Conservation (phyloP, 106 monocot genomes). For the Cymbidium sinense region DNA sequence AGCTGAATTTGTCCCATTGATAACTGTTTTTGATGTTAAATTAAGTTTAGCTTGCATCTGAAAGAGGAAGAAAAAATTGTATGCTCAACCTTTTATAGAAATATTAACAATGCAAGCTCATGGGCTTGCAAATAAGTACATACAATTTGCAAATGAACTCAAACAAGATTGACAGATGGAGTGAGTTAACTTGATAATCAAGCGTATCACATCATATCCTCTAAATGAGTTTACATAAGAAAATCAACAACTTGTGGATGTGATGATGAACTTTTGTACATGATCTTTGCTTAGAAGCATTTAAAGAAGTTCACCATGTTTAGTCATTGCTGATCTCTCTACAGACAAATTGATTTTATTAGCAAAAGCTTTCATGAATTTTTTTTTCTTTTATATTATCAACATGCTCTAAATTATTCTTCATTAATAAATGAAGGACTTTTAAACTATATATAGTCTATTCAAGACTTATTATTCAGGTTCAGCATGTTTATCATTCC, state of each 20-base stretch:
- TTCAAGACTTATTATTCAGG: neutral
- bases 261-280: neutral
- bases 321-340: neutral
- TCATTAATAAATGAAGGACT: no score
- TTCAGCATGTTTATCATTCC: neutral
- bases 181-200: neutral
- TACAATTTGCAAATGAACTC: neutral
- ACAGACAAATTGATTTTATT: neutral
- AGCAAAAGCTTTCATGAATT: neutral
- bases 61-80: neutral
- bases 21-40: neutral
- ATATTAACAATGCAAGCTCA: neutral
- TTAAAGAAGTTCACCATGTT: neutral
- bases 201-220: neutral
- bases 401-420: no score
- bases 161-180: neutral
- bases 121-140: neutral
- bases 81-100: neutral
- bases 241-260: neutral
- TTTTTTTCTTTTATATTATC: neutral
- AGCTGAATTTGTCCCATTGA: neutral
- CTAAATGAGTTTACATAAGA: neutral
- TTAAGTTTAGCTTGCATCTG: neutral
- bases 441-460: neutral
- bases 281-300: neutral